phyloP scores from a whole-genome alignment of 2,329 filamentous ascomycete species.

The Fusarium sp. region DNA sequence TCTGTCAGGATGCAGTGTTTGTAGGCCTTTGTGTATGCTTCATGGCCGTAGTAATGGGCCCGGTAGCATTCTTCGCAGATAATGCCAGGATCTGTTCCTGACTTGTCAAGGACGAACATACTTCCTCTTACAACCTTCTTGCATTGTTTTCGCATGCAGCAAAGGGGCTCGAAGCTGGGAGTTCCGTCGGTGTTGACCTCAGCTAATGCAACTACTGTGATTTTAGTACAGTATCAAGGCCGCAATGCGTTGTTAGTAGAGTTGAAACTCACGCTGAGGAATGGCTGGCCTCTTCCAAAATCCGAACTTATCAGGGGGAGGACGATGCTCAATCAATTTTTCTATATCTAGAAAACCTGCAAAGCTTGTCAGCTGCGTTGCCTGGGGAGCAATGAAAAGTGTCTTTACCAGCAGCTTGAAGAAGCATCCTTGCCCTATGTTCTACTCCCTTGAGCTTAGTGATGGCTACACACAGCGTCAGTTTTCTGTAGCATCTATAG shows the following conservation, averaged over 20 bases:
- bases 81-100: slow-evolving; percentile 10
- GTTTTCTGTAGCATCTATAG: background rate
- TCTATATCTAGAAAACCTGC: slow-evolving; percentile 43
- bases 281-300: slow-evolving; percentile 43
- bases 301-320: slow-evolving; percentile 30
- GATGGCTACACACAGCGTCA: slow-evolving; percentile 9
- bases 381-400: too few species aligned
- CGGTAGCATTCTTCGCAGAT: slow-evolving; percentile 42
- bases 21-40: slow-evolving; percentile 34
- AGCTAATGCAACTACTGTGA: slow-evolving; percentile 24
- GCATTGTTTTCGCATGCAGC: slow-evolving; percentile 33
- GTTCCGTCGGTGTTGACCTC: slow-evolving; percentile 22
- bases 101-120: slow-evolving; percentile 33
- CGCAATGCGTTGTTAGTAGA: background rate
- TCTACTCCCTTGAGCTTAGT: slow-evolving; percentile 29
- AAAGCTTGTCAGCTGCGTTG: background rate
- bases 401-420: slow-evolving; percentile 36
- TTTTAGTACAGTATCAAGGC: background rate
- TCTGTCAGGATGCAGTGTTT: slow-evolving; percentile 37
- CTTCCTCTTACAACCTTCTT: slow-evolving; percentile 36
- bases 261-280: slow-evolving; percentile 33
- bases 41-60: slow-evolving; percentile 20
- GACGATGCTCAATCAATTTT: slow-evolving; percentile 41
- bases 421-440: slow-evolving; percentile 37
- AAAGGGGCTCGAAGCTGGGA: slow-evolving; percentile 34